Evolutionary conservation across 2,329 filamentous ascomycete species (phyloP).

Genomic region (Aspergillus carbonarius): DNA sequence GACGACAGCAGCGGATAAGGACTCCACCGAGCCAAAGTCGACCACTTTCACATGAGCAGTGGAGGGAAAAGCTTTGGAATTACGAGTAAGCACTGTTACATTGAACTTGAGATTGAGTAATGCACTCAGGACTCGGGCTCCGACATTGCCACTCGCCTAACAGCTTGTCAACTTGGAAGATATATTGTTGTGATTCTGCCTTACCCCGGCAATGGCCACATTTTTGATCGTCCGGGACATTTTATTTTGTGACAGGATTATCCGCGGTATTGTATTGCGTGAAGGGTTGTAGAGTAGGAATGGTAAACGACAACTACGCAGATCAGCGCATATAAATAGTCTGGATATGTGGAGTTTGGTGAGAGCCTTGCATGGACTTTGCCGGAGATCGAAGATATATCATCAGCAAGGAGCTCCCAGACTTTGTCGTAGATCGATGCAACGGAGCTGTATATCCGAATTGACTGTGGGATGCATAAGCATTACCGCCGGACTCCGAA

Average conservation of each 20-base stretch:
- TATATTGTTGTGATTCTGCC: not conserved
- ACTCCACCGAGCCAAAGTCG: not conserved
- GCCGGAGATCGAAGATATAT: not conserved
- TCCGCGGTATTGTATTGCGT: too few relatives aligned
- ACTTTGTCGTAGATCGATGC: too few relatives aligned
- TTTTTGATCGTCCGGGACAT: not conserved
- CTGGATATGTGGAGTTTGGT: not conserved
- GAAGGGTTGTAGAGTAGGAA: too few relatives aligned
- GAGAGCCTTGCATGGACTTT: not conserved
- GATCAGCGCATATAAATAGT: not conserved
- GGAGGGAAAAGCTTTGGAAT: conserved; percentile 11
- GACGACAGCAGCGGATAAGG: not conserved
- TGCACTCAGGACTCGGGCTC: not conserved
- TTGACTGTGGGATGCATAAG: too few relatives aligned
- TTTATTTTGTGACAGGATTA: too few relatives aligned
- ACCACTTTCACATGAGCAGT: conserved; percentile 8
- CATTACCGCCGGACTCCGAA: not conserved
- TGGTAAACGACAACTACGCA: too few relatives aligned
- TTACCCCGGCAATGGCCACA: not conserved
- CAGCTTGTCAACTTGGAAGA: not conserved
- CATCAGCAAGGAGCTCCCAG: not conserved
- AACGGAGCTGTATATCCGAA: too few relatives aligned
- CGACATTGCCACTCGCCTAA: not conserved
- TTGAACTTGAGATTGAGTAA: conserved; percentile 16
- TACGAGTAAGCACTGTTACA: conserved; percentile 18